Base-by-base conservation (phyloP, 495 filamentous ascomycete genomes). In the Penicillium turbatum region DNA sequence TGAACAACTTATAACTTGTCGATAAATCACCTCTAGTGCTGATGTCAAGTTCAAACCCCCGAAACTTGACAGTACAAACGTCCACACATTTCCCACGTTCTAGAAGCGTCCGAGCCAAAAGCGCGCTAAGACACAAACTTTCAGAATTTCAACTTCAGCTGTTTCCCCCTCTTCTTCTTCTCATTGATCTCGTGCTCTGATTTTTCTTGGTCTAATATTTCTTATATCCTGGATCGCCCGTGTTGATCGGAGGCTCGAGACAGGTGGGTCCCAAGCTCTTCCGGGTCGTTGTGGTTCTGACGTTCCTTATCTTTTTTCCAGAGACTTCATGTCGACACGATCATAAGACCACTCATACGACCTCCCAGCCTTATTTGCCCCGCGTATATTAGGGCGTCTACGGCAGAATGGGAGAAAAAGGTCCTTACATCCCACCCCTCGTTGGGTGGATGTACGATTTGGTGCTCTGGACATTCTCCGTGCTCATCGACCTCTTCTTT, bases 401-500 rank as follows among this genome's bases (percentile, higher is more conserved):
- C 55, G 49, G 32, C 51, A 60, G 17, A 51, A 69, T 69, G 66
- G 64, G 38, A 41, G 64, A 65, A 55, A 67, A 66, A 55, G 61
- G 71, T 58, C 82, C 82, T 59, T 84, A 87, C 55, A 74, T 85
- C 34, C 80, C 81, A 48, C 85, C 84, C 47, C 84, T 89, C 76
- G 80, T 82, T 51, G 75, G 79, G 51, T 89, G 82, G 85, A 76
- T 86, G 52, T 96, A 95, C 66, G 90, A 95, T 74, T 71, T 85
- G 38, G 81, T 90, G 59, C 76, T 97, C 32, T 92, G 88, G 83
- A 79, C 75, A 8, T 87, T 92, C 70, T 92, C 90, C 1, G 78
- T 96, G 45, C 77, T 96, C 19, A 82, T 90, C 32, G 93, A 97
- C 66, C 82, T 96, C 49, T 98, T 98, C 82, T 98, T 98, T 78